A percentile compares a stretch with the other conserved stretches of the same genome.
Conservation (phyloP, 2,329 filamentous ascomycete genomes). For the Trichoderma cornu-damae region DNA sequence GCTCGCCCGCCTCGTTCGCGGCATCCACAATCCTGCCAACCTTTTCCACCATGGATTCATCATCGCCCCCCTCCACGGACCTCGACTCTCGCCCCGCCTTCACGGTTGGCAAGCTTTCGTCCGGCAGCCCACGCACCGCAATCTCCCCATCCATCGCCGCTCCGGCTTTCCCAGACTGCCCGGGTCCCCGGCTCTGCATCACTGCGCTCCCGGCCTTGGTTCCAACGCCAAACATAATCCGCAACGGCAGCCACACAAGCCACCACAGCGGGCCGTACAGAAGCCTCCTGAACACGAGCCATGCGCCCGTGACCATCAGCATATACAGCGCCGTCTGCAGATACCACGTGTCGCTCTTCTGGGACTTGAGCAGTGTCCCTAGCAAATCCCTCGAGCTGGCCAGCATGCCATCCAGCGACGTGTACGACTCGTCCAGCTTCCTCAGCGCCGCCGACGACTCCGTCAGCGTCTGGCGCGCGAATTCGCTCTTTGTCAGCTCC, state of each 20-base stretch:
- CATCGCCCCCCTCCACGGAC: conserved; percentile 27
- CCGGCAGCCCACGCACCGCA: conserved; percentile 34
- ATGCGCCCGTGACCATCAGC: conserved; percentile 68
- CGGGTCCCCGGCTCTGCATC: conserved; percentile 27
- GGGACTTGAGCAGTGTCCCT: conserved; percentile 71
- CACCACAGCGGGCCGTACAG: conserved; percentile 89
- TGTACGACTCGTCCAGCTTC: conserved; percentile 76
- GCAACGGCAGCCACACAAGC: conserved; percentile 79
- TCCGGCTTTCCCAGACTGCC: conserved; percentile 26
- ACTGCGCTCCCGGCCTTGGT: conserved; percentile 52
- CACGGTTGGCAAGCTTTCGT: conserved; percentile 45
- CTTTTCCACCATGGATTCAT: conserved; percentile 45
- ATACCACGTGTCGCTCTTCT: conserved; percentile 98
- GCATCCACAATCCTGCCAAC: conserved; percentile 52
- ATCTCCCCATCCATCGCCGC: conserved; percentile 28
- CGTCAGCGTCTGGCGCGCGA: conserved; percentile 81
- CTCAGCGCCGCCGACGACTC: conserved; percentile 79
- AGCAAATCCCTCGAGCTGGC: conserved; percentile 69
- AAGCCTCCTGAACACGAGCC: conserved; percentile 79
- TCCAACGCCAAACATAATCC: conserved; percentile 56
- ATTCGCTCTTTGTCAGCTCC: conserved; percentile 80
- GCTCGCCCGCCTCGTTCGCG: conserved; percentile 33
- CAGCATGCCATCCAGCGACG: conserved; percentile 70
- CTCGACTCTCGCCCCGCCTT: conserved; percentile 36
- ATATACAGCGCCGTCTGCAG: conserved; percentile 85